These are phyloP conservation scores for Aegilops umbellulata DNA, from an alignment of 176 grass and related monocot genomes.

Conservation along the genomic window DNA sequence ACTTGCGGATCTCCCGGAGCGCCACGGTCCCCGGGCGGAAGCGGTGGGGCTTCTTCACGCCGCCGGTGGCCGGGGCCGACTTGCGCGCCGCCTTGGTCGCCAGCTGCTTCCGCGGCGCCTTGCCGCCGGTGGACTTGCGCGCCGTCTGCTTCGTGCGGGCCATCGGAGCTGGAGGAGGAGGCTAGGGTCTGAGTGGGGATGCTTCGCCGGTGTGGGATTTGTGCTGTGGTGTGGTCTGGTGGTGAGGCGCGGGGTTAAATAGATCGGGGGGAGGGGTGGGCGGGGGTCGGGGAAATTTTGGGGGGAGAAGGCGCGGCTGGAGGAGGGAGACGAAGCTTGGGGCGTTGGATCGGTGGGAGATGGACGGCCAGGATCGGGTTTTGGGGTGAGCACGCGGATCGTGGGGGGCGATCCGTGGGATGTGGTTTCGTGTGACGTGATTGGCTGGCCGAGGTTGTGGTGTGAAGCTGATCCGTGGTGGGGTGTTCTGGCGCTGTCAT, in stretches of 20 bases:
- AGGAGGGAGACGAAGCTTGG: neutral
- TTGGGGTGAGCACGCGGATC: neutral
- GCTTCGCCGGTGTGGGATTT: neutral
- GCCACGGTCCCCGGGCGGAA: conserved; percentile 66
- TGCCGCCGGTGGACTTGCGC: conserved; percentile 66
- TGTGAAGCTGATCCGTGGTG: neutral
- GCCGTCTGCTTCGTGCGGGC: conserved; percentile 74
- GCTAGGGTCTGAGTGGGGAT: neutral
- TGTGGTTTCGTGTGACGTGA: too few relatives aligned
- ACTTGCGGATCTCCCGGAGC: conserved; percentile 64
- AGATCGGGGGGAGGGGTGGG: neutral
- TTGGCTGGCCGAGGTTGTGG: neutral
- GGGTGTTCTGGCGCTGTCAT: too few relatives aligned
- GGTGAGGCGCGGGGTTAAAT: neutral
- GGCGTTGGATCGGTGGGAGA: neutral
- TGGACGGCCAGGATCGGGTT: neutral
- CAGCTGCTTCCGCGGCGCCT: conserved; percentile 67
- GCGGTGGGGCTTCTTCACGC: conserved; percentile 70
- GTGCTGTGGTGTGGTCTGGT: neutral
- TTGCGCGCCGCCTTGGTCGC: conserved; percentile 63
- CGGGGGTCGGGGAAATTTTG: neutral
- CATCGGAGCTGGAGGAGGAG: neutral
- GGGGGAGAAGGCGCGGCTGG: neutral
- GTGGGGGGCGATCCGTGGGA: neutral
- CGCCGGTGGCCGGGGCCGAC: conserved; percentile 60